Evolutionary conservation across 495 filamentous ascomycete genomes (phyloP).

Genomic region (Aspergillus saccharolyticus): DNA sequence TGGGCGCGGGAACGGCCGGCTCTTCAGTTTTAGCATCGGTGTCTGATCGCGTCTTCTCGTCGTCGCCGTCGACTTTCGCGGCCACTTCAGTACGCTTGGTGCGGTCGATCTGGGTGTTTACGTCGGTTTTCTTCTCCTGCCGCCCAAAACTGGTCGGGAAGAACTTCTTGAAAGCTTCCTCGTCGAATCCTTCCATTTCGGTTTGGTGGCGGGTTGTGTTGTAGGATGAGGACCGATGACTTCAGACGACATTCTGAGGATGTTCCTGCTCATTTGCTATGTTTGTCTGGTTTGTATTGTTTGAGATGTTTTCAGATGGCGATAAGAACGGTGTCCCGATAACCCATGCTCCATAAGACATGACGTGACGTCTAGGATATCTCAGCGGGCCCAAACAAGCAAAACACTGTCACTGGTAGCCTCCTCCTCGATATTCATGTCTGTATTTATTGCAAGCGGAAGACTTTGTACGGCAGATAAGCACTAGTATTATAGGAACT

Average conservation of each 20-base stretch:
- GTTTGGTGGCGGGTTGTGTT: not conserved
- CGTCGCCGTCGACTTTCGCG: slow-evolving; percentile 21
- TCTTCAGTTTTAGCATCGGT: slow-evolving; percentile 11
- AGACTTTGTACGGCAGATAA: too few relatives aligned
- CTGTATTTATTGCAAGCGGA: too few relatives aligned
- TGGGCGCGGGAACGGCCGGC: slow-evolving; percentile 11
- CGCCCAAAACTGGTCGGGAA: slow-evolving; percentile 85
- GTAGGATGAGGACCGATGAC: slow-evolving; percentile 9
- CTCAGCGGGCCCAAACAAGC: too few relatives aligned
- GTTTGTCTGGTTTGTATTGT: slow-evolving; percentile 26
- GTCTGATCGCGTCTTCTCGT: slow-evolving; percentile 19
- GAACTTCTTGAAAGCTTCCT: slow-evolving; percentile 78
- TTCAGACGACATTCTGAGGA: not conserved
- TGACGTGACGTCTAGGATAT: not conserved
- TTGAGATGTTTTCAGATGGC: slow-evolving; percentile 34
- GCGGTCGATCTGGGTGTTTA: slow-evolving; percentile 72
- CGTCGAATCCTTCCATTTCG: slow-evolving; percentile 61
- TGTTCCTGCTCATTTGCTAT: slow-evolving; percentile 8
- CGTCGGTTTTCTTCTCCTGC: slow-evolving; percentile 64
- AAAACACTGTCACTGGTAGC: too few relatives aligned
- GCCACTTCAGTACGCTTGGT: slow-evolving; percentile 55
- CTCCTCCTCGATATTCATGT: too few relatives aligned
- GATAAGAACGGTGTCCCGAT: not conserved
- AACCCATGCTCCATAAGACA: not conserved
- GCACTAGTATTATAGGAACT: not conserved